Base-by-base conservation (phyloP, 2,329 filamentous ascomycete species). In the Arthroderma sp. region DNA sequence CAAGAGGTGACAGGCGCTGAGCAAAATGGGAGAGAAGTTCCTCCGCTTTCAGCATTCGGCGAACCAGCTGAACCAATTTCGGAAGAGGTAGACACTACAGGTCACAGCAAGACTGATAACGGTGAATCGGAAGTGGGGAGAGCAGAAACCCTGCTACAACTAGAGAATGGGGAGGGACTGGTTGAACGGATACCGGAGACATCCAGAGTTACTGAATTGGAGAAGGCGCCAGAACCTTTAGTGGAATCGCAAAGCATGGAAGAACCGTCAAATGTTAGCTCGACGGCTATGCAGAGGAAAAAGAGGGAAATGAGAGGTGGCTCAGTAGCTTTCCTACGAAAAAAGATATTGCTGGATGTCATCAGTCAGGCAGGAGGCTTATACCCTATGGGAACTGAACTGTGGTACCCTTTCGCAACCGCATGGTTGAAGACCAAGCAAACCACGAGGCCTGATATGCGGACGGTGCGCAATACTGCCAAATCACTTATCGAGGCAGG, bases 341-440 rank as follows among this genome's bases (percentile, higher is more conserved):
- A 62, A 43, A 68, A 67, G 11, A 71, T 78, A 29, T 61, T 80
- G 3, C 57, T 75, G 54, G 67, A 75, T 28, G 70, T 80, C 34
- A 53, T 80, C 8, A 61, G 72, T 38, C 64, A 67, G 40, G 72
- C 71, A 44, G 66, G 67, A 38, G 77, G 77, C 5, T 69, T 73
- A 2, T 78, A 73, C 43, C 74, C 76, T 2, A 66, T 71, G 33
- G 68, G 73, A 27, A 63, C 63, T 38, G 74, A 77, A 50, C 64
- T 79, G n/a, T 69, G 66, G 57, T 65, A 69, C 49, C 70, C 75
- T 6, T 78, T 77, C 50, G 60, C 65, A 9, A 68, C 68, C 2
- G 60, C 68, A 10, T 80, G 76, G 75, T 61, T 68, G 42, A 67
- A 64, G 48, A 53, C 59, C 6, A 67, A 66, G 9, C 57, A 64